Base-by-base conservation (phyloP, 225 moss, liverwort and hornwort species). In the Takakia lepidozioides region DNA sequence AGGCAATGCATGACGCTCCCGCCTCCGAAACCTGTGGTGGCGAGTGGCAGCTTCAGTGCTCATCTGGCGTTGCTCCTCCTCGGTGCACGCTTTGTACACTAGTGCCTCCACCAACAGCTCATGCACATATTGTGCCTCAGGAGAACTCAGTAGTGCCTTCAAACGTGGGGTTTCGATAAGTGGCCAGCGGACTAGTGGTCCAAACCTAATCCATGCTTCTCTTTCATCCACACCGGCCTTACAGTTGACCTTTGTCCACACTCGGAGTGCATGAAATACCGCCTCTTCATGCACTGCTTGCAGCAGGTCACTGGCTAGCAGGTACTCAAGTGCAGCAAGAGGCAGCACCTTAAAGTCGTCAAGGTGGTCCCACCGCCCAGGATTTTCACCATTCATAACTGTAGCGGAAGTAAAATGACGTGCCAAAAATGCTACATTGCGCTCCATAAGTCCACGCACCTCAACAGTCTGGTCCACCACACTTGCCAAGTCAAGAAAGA, bases 281-380 rank as follows among this genome's bases (percentile, higher is more conserved):
- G 41, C 43, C 42, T 55, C 55, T 42, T 55, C 55, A 43, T 55
- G 55, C 13, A 55, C 42, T 25, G 43, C 55, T 26, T 43, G 55
- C 3, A 55, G 55, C 17, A 41, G 24, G 17, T 55, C 55, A 43
- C 55, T 55, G 20, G 27, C 39, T 10, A 55, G 38, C 14, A 55
- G 55, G n/a, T 15, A 23, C 25, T 55, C 55, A 37, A 55, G 55
- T 23, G 55, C 41, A 8, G 38, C 25, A 27, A 43, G 5, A 22
- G 55, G 40, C 19, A 55, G 43, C 22, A 15, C 39, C 25, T 41
- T 27, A 15, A 55, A 55, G 17, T 55, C 55, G 25, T 55, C 55
- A 2, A 40, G 9, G 39, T 55, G 39, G 9, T 55, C 40, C 55
- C 55, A 55, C 8, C 55, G 55, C 22, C 55, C 55, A 38, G 55